Percentiles rank a stretch among this genome's conserved stretches.
Conservation (phyloP, 495 filamentous ascomycete species). For the Pseudotulostoma volvatum region DNA sequence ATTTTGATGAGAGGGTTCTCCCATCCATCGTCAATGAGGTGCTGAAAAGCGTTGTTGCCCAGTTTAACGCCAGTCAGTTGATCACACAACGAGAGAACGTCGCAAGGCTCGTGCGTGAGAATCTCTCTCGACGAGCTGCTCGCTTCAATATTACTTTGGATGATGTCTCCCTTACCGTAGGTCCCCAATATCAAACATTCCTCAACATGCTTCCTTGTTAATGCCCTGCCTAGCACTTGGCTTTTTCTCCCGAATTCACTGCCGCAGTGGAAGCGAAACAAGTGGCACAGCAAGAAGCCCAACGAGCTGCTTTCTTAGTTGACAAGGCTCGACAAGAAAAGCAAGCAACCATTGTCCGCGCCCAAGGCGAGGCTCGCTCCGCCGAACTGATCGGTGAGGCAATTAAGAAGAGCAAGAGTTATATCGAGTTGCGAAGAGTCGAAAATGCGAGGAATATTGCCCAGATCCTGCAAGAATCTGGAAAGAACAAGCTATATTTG, state of each 20-base stretch:
- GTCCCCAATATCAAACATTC: conserved; percentile 9
- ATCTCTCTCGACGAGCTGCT: conserved; percentile 74
- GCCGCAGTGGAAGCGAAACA: conserved; percentile 98
- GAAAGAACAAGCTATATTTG: conserved; percentile 85
- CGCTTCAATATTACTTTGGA: conserved; percentile 95
- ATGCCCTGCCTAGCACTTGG: conserved; percentile 54
- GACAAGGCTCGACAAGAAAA: conserved; percentile 99
- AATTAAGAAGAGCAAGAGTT: conserved; percentile 96
- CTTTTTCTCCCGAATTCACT: conserved; percentile 98
- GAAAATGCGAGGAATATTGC: conserved; percentile 90
- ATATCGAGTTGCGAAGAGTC: conserved; percentile 91
- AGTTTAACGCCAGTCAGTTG: conserved; percentile 96
- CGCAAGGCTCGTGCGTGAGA: conserved; percentile 77
- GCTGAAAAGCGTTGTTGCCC: conserved; percentile 93
- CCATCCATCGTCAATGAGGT: conserved; percentile 98
- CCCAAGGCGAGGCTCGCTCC: conserved; percentile 96
- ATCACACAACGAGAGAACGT: conserved; percentile 98
- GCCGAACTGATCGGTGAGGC: conserved; percentile 96
- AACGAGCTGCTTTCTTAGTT: conserved; percentile 91
- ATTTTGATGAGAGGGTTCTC: conserved; percentile 93
- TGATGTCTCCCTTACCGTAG: conserved; percentile 92
- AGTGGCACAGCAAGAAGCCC: conserved; percentile 95
- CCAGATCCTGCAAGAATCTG: conserved; percentile 60
- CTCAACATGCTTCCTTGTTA: conserved; percentile 4
- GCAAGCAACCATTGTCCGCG: conserved; percentile 94